Conservation (phyloP, 495 filamentous ascomycete species). For the Durotheca rogersii region DNA sequence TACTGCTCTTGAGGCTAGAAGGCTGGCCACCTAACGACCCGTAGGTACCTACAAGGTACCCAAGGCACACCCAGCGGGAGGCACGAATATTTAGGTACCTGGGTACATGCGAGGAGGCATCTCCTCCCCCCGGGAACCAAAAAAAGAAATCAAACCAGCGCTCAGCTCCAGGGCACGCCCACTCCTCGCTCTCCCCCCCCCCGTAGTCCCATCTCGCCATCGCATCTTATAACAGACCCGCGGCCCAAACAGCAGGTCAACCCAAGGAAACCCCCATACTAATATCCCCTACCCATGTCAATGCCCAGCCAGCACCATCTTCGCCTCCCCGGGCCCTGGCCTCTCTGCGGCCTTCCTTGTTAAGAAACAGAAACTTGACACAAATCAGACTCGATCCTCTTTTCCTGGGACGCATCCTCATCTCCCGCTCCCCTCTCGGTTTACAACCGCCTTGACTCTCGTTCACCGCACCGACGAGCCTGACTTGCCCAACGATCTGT, state of each 20-base stretch:
- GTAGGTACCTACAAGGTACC: too few relatives aligned
- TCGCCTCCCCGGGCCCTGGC: slow-evolving; percentile 20
- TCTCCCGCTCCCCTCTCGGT: slow-evolving; percentile 1
- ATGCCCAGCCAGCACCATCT: neutral
- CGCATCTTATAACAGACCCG: neutral
- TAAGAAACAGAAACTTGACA: slow-evolving; percentile 8
- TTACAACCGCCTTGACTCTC: slow-evolving; percentile 19
- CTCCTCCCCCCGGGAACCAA: slow-evolving; percentile 15
- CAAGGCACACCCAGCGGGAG: too few relatives aligned
- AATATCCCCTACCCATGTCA: neutral
- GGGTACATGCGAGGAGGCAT: neutral
- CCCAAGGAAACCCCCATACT: too few relatives aligned
- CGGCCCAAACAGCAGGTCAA: too few relatives aligned
- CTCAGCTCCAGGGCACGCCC: slow-evolving; percentile 12
- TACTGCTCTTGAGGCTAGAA: too few relatives aligned
- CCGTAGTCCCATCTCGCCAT: neutral
- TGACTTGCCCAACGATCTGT: neutral
- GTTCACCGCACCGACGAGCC: slow-evolving; percentile 14
- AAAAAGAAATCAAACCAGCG: slow-evolving; percentile 24
- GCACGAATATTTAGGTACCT: too few relatives aligned
- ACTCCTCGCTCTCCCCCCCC: neutral
- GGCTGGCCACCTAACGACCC: too few relatives aligned
- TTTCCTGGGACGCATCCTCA: slow-evolving; percentile 14
- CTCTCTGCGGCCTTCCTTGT: slow-evolving; percentile 8
- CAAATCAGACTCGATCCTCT: slow-evolving; percentile 8